Evolutionary conservation across 495 filamentous ascomycete genomes (phyloP).

Genomic region (Parachaetomium inaequale): DNA sequence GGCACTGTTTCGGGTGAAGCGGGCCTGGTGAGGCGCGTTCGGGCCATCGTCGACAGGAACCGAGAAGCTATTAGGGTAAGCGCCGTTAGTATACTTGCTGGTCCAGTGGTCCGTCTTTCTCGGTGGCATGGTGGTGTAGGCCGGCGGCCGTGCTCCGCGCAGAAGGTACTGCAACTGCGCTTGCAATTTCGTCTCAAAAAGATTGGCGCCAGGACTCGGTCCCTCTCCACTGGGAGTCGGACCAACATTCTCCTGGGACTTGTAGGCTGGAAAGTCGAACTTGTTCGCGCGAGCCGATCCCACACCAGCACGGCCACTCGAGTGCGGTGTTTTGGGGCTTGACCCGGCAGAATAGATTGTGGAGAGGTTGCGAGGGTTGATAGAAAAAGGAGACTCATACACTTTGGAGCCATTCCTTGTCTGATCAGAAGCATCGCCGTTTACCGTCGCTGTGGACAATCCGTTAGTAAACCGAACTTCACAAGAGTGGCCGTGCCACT

Average conservation of each 20-base stretch:
- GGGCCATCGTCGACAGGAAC: conserved; percentile 41
- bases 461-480: conserved; percentile 9
- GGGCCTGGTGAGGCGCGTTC: conserved; percentile 26
- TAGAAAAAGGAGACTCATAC: conserved; percentile 28
- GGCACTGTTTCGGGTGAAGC: conserved; percentile 56
- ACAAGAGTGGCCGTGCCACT: neutral
- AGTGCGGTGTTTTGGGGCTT: conserved; percentile 9
- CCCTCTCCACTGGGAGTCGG: conserved; percentile 30
- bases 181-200: conserved; percentile 28
- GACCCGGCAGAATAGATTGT: neutral
- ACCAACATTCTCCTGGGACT: neutral
- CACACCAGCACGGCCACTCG: conserved; percentile 17
- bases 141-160: conserved; percentile 2
- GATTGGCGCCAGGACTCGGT: conserved; percentile 17
- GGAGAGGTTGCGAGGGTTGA: neutral
- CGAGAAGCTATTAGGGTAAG: conserved; percentile 45
- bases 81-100: conserved; percentile 34
- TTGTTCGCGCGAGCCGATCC: neutral
- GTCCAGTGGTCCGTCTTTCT: conserved; percentile 3
- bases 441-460: conserved; percentile 21
- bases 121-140: conserved; percentile 7
- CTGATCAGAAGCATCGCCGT: conserved; percentile 16
- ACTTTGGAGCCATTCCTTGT: conserved; percentile 24
- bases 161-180: conserved; percentile 29
- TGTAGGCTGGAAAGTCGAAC: conserved; percentile 9